A percentile compares a stretch with the other conserved stretches of the same genome.
phyloP scores from a whole-genome alignment of 768 basidiomycete species.

The Pleurotus tuoliensis region DNA sequence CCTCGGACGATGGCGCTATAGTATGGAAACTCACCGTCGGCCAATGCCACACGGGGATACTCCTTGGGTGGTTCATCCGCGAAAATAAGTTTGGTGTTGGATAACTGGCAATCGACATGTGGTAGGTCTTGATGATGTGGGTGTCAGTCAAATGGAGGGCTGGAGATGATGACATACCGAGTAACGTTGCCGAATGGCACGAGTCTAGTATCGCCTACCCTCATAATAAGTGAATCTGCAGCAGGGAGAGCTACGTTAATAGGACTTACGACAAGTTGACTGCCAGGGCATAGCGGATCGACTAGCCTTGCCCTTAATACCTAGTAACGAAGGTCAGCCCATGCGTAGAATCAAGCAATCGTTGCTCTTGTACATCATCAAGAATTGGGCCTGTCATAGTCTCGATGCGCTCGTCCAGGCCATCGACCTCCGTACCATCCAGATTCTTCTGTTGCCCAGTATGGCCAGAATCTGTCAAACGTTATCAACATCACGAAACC shows the following conservation, averaged over 20 bases:
- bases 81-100: neutral
- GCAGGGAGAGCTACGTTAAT: neutral
- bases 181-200: conserved; percentile 21
- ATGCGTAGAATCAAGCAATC: too few species aligned
- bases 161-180: conserved; percentile 13
- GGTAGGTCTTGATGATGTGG: neutral
- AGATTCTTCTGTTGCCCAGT: conserved; percentile 29
- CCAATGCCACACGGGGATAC: neutral
- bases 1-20: neutral
- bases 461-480: conserved; percentile 40
- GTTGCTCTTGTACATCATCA: conserved; percentile 3
- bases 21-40: neutral
- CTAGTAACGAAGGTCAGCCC: conserved; percentile 3
- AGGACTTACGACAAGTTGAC: conserved; percentile 13
- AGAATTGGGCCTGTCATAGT: neutral
- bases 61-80: neutral
- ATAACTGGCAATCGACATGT: neutral
- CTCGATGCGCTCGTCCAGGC: conserved; percentile 35
- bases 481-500: neutral
- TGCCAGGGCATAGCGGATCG: conserved; percentile 16
- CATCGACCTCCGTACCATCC: conserved; percentile 36
- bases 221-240: neutral
- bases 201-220: conserved; percentile 13
- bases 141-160: neutral
- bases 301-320: conserved; percentile 18